Evolutionary conservation across 495 filamentous ascomycete genomes (phyloP), one percentile per base, ranked within the genome.

Genomic region (Annulohypoxylon moriforme): DNA sequence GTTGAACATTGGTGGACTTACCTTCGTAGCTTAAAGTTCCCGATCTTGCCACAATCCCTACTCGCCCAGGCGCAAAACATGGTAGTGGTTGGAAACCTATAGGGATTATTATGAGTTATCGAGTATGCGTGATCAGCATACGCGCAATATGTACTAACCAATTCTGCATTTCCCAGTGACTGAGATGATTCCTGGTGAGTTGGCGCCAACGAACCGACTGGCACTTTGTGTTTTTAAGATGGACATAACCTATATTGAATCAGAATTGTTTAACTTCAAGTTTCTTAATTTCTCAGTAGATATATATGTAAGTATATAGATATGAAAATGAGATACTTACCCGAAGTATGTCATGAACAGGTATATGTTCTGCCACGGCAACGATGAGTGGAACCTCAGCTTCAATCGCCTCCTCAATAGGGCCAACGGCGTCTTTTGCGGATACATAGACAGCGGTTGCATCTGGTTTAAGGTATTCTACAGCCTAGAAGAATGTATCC

Each of bases 311-410:
- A 25, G 18, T 50, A 11, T 13, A 16, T 16, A 8, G n/a, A 7
- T 3, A 9, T 16, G 8, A 55, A 18, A 20, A 13, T 10, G 10
- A n/a, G 7, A 38, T 58, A 72, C 87, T 69, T 83, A 93, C 93
- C 69, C 91, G 84, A 58, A 96, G 83, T 61, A 97, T 90, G 74
- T 97, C 92, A 80, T 96, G 93, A 36, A 96, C 78, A 5, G 94
- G 93, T 58, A 97, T 93, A 77, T 97, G 94, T 77, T 97, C 94
- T 1, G 94, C 94, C 44, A 97, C 94, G 9, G 93, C 92, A 4
- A 97, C 93, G 58, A 97, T 89, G 2, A 97, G 85, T 10, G 93
- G 92, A 7, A 97, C 91, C 74, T 96, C 93, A 3, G 93, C 93
- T 70, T 93, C 93, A 57, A 97, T 93, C 0, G 94, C 93, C 74